Evolutionary conservation across 2,329 filamentous ascomycete species (phyloP), one percentile per base, ranked within the genome.

Genomic region (Delphinella strobiligena): DNA sequence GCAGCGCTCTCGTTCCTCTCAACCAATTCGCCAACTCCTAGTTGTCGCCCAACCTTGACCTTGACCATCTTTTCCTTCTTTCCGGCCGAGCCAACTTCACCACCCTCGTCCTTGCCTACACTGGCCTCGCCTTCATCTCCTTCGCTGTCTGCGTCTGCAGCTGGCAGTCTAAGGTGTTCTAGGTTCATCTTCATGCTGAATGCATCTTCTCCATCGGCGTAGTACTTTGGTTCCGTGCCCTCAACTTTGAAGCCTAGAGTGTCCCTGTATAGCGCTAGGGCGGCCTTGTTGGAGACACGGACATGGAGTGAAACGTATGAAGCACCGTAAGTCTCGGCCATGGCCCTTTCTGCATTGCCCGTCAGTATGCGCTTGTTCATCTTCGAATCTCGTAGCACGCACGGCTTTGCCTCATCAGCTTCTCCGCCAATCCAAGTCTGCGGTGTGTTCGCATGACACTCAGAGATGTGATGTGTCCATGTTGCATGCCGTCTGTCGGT

Each of bases 391-490:
- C n/a, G n/a, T n/a, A n/a, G n/a, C n/a, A 76, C 83, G 39, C 72
- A 93, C 86, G 89, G 53, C 82, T 87, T 69, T 96, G 91, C 37
- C 88, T 72, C 91, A 98, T 98, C 51, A 98, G 68, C 69, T 94
- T 93, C 72, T 98, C 91, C 5, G 91, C 91, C 49, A 98, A 83
- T 0, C 91, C 91, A 44, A 98, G 62, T 40, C 89, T 67, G 43
- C 91, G 70, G 64, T 98, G 91, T 49, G 91, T 98, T 49, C 91
- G 73, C 91, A 96, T 98, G 32, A 98, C 91, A 55, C 80, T 88
- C 55, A 98, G 63, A 51, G 81, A 88, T 34, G 91, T 98, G 56
- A 98, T 96, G 67, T 98, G 91, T 12, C 91, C 91, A 64, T 96
- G 91, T 52, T 81, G 83, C 31, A 95, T 69, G 43, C 88, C 88